phyloP scores from a whole-genome alignment of 176 grass and related monocot genomes.

The Oryza longistaminata region DNA sequence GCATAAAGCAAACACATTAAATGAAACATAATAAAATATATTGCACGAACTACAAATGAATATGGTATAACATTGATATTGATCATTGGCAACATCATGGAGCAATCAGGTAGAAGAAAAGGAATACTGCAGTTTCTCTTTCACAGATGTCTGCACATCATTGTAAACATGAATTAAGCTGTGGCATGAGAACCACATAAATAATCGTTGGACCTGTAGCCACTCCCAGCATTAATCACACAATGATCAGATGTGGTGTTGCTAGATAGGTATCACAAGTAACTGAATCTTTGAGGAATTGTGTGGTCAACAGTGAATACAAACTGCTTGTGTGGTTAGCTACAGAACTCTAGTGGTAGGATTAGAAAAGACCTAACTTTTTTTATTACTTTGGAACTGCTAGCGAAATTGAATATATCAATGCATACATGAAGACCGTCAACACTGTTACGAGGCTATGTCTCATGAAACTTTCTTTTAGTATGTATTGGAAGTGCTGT shows the following conservation, averaged over 20 bases:
- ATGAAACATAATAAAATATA: conserved; percentile 21
- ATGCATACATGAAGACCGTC: neutral
- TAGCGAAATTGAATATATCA: neutral
- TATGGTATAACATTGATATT: neutral
- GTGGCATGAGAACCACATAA: too few species aligned
- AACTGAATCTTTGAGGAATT: neutral
- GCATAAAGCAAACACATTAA: conserved; percentile 40
- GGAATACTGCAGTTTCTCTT: neutral
- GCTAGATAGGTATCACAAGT: neutral
- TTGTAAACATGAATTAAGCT: neutral
- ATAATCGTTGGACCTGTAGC: neutral
- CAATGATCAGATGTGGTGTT: neutral
- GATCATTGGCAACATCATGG: neutral
- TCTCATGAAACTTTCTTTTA: neutral
- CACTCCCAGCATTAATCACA: neutral
- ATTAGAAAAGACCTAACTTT: neutral
- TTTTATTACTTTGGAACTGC: neutral
- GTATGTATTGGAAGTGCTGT: neutral
- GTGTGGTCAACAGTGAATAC: neutral
- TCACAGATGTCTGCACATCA: neutral
- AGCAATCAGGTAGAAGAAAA: neutral
- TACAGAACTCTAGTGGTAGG: neutral
- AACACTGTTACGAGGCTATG: neutral
- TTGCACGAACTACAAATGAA: neutral
- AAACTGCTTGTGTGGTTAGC: neutral